Base-by-base conservation (phyloP, 306 rosid genomes). In the Lathyrus aphaca region DNA sequence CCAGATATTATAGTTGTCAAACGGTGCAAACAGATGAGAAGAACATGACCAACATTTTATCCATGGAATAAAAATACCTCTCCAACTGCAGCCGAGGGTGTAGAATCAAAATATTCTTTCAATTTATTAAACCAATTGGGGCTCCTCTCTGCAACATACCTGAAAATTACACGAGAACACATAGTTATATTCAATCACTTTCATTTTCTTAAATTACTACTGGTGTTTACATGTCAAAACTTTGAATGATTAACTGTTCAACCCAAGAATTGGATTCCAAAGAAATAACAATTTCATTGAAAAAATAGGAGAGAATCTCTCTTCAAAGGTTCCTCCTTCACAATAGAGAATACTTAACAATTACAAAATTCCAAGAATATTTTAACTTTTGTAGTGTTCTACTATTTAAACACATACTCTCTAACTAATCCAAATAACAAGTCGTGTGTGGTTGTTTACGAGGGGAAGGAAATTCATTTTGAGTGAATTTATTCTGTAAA, bases 11-110 rank as follows among this genome's bases (percentile, higher is more conserved):
- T 50, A 50, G 21, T 19, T 19, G 23, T 9, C 7, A 5, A 48
- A 48, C 3, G 3, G 5, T 16, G 4, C 54, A 48, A 48, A 16
- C 12, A 49, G 23, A 8, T 17, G 23, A 16, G 1, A 16, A 49
- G 30, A 51, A 51, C n/a, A 51, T 19, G 3, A 21, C 14, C n/a
- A 10, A 51, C 8, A 18, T 19, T 51, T 3, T 51, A 4, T 54
- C 18, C 11, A 25, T 6, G n/a, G 18, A 29, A 61, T 1, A 45
- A 4, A 16, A 17, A 62, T 69, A 90, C 94, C 96, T 90, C 98
- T 64, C 97, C 98, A 64, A 94, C 87, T 0, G 97, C 96, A 54
- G 97, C 95, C 17, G 80, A 78, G 49, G 95, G 96, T 6, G 93
- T 81, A 25, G 89, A 70, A 16, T 83, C 96, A 49, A 94, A 87